Conservation (phyloP, 495 filamentous ascomycete species). For the Aspergillus diversus region DNA sequence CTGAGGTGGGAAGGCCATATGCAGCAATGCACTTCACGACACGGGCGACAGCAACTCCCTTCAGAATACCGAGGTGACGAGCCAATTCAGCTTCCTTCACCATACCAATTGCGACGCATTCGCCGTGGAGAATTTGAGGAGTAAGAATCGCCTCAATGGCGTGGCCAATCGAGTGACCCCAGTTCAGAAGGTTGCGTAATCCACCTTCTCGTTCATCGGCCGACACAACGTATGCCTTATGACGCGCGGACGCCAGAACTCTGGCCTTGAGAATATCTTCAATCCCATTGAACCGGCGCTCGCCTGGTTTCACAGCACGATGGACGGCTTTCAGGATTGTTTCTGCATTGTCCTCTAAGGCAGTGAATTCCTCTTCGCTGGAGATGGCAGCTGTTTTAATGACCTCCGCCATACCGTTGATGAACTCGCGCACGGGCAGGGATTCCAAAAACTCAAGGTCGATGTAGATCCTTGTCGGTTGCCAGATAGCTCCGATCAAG, state of each 20-base stretch:
- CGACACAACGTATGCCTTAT: conserved; percentile 93
- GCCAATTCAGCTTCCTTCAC: conserved; percentile 95
- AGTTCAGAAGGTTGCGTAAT: conserved; percentile 92
- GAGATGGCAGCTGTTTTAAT: conserved; percentile 98
- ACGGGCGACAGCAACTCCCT: conserved; percentile 84
- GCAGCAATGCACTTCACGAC: conserved; percentile 90
- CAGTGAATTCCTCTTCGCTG: conserved; percentile 83
- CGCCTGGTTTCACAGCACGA: conserved; percentile 54
- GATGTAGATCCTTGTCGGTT: conserved; percentile 90
- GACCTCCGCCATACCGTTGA: conserved; percentile 99
- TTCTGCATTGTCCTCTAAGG: conserved; percentile 79
- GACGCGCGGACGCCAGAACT: conserved; percentile 82
- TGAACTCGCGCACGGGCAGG: conserved; percentile 88
- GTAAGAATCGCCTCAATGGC: conserved; percentile 95
- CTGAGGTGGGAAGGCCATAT: conserved; percentile 86
- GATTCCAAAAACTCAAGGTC: conserved; percentile 93
- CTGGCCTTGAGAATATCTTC: conserved; percentile 80
- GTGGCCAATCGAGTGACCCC: conserved; percentile 97
- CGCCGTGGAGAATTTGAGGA: conserved; percentile 92
- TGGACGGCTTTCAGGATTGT: conserved; percentile 73
- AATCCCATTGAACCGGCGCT: conserved; percentile 67
- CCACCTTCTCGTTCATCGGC: conserved; percentile 94
- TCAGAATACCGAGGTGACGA: conserved; percentile 84
- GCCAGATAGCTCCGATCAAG: conserved; percentile 94
- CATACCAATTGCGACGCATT: conserved; percentile 97